phyloP scores from a whole-genome alignment of 2,329 filamentous ascomycete species.

The Aspergillus ibericus region DNA sequence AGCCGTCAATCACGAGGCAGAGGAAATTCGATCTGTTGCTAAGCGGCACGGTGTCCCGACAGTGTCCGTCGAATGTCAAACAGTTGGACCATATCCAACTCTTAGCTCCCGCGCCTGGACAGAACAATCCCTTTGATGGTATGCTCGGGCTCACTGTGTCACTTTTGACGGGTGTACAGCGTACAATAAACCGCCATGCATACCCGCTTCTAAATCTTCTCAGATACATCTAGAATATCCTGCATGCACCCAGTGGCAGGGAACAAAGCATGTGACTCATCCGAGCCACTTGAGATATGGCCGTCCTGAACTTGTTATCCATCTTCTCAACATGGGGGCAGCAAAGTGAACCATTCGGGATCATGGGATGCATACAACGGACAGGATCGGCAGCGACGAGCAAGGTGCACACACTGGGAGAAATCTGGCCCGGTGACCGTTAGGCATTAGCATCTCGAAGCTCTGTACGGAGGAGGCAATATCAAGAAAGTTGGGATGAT shows the following conservation, averaged over 20 bases:
- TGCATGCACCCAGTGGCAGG: background rate
- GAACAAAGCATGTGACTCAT: background rate
- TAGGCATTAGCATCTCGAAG: background rate
- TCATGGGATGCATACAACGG: background rate
- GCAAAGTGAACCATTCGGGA: background rate
- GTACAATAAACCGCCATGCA: constrained; percentile 2
- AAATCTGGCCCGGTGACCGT: too few relatives aligned
- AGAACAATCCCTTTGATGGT: background rate
- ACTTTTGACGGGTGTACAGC: background rate
- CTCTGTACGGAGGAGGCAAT: background rate
- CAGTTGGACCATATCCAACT: background rate
- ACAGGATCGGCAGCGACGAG: background rate
- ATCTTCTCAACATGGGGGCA: background rate
- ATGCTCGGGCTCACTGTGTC: background rate
- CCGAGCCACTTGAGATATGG: background rate
- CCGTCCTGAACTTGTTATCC: background rate
- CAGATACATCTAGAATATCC: background rate
- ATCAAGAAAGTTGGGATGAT: background rate
- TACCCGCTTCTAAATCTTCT: background rate
- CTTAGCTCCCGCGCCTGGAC: background rate
- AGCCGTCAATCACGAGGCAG: background rate
- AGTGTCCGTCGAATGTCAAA: background rate
- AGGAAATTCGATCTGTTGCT: background rate
- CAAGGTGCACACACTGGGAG: background rate
- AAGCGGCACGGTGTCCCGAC: background rate